Percentiles rank a stretch among this genome's conserved stretches.
These are phyloP conservation scores for Zopfochytrium polystomum DNA, from an alignment of 371 early-diverging fungal genomes.

Conservation along the genomic window DNA sequence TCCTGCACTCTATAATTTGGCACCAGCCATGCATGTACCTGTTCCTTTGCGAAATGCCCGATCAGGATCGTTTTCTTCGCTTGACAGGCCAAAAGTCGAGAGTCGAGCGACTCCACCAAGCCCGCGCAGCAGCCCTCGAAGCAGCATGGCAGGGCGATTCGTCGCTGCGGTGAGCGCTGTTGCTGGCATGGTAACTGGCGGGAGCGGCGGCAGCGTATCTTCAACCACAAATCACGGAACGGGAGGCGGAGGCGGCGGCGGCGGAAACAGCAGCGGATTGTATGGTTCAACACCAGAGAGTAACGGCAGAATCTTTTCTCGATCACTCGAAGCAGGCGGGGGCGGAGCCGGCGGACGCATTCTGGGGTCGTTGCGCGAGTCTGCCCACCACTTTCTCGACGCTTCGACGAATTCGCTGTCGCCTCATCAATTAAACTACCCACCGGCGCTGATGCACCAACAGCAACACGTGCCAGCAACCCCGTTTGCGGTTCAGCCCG, in stretches of 20 bases:
- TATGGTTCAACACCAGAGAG: background rate
- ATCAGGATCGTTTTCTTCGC: background rate
- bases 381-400: conserved; percentile 32
- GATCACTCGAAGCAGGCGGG: background rate
- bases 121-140: conserved; percentile 9
- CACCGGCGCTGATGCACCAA: no score
- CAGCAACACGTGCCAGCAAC: no score
- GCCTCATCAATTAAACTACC: no score
- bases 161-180: conserved; percentile 11
- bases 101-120: conserved; percentile 2
- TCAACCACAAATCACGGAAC: background rate
- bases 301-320: background rate
- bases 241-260: background rate
- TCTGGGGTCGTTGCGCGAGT: conserved; percentile 34
- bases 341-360: conserved; percentile 18
- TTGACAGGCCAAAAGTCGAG: no score
- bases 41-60: background rate
- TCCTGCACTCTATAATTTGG: background rate
- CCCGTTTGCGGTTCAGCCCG: no score
- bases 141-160: background rate
- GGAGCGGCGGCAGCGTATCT: background rate
- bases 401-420: no score
- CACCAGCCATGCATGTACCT: no score
- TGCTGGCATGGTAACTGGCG: conserved; percentile 2
- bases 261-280: background rate